phyloP scores from a whole-genome alignment of 257 asterid species.

The Striga asiatica region DNA sequence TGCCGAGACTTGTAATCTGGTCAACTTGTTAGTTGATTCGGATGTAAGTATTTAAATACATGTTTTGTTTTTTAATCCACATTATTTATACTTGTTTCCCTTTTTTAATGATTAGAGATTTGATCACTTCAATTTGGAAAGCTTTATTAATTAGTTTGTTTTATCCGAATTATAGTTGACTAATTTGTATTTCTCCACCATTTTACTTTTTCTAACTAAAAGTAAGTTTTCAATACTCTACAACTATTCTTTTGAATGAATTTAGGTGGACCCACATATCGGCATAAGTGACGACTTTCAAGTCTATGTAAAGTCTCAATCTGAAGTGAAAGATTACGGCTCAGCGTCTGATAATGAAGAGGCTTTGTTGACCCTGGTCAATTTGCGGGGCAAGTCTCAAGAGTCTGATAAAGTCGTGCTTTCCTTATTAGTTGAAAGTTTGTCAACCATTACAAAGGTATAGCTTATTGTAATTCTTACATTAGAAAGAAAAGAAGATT shows the following conservation, averaged over 20 bases:
- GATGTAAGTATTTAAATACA: slow-evolving; percentile 47
- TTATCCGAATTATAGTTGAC: not conserved
- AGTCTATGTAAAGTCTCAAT: slow-evolving; percentile 53
- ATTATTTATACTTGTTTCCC: not conserved
- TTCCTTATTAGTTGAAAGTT: slow-evolving; percentile 39
- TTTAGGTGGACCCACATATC: slow-evolving; percentile 74
- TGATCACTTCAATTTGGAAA: not conserved
- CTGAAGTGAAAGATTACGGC: slow-evolving; percentile 47
- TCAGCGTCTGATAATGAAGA: slow-evolving; percentile 53
- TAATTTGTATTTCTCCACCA: not conserved
- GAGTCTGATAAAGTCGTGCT: slow-evolving; percentile 41
- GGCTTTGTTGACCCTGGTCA: slow-evolving; percentile 50
- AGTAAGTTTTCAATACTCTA: not conserved
- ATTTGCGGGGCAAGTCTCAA: slow-evolving; percentile 37
- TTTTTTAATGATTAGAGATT: not conserved
- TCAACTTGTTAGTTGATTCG: slow-evolving; percentile 34
- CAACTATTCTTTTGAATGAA: not conserved
- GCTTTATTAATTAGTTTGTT: not conserved
- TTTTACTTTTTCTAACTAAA: not conserved
- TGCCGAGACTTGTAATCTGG: slow-evolving; percentile 41
- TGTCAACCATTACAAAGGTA: slow-evolving; percentile 64
- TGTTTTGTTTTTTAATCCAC: slow-evolving; percentile 7
- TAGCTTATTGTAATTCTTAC: not conserved
- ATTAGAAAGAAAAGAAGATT: not conserved
- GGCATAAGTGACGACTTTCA: slow-evolving; percentile 80